A percentile compares a stretch with the other conserved stretches of the same genome.
Conservation (phyloP, 331 rosid species). For the Dryas integrifolia region DNA sequence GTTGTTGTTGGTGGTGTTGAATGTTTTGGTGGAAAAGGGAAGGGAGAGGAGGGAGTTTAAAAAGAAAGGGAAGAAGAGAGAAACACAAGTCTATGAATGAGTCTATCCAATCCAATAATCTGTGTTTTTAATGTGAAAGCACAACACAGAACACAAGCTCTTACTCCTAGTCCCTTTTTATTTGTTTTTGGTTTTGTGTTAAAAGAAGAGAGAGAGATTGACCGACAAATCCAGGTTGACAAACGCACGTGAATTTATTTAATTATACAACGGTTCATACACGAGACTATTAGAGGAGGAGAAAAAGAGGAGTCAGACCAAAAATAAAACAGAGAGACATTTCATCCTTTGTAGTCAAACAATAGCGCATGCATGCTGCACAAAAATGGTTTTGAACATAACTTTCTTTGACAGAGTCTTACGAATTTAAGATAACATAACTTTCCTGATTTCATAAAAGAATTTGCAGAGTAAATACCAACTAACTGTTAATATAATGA, state of each 20-base stretch:
- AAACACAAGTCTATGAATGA: background rate
- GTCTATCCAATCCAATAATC: background rate
- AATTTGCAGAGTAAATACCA: too few relatives aligned
- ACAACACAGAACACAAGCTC: background rate
- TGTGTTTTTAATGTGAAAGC: background rate
- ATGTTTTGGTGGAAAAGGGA: background rate
- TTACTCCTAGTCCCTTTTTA: background rate
- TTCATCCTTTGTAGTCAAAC: background rate
- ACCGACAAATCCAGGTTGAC: slow-evolving; percentile 74
- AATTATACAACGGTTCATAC: slow-evolving; percentile 44
- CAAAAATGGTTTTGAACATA: too few relatives aligned
- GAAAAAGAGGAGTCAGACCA: background rate
- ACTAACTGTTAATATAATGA: too few relatives aligned
- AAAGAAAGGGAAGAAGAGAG: slow-evolving; percentile 4
- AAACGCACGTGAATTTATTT: slow-evolving; percentile 74
- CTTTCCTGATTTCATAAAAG: too few relatives aligned
- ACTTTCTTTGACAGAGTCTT: too few relatives aligned
- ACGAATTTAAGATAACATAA: too few relatives aligned
- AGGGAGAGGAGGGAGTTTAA: background rate
- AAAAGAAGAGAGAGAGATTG: slow-evolving; percentile 41
- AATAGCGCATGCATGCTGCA: background rate
- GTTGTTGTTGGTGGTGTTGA: background rate
- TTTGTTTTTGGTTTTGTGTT: slow-evolving; percentile 8
- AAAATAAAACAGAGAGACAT: background rate
- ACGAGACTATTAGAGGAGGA: slow-evolving; percentile 5